A percentile compares a stretch with the other conserved stretches of the same genome.
These are phyloP conservation scores for Hypoxylon fuscum DNA, from an alignment of 495 filamentous ascomycete genomes.

Conservation along the genomic window DNA sequence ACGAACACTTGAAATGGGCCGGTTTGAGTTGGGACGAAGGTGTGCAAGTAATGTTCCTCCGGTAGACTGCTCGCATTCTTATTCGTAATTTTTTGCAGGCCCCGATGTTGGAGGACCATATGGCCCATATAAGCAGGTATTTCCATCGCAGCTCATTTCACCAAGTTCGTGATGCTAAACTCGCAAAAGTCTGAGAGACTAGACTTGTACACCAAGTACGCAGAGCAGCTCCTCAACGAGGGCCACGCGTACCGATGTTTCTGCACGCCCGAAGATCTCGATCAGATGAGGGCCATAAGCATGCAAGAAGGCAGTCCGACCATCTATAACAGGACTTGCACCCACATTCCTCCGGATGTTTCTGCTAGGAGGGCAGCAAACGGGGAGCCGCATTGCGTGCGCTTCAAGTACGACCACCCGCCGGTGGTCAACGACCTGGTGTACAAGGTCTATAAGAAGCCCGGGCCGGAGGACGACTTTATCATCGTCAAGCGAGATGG, in stretches of 20 bases:
- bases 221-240: constrained; percentile 70
- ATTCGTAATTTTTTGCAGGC: constrained; percentile 57
- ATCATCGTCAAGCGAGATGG: constrained; percentile 91
- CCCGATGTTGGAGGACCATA: constrained; percentile 80
- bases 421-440: constrained; percentile 77
- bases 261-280: constrained; percentile 77
- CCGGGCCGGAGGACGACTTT: constrained; percentile 59
- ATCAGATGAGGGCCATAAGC: constrained; percentile 67
- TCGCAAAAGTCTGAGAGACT: constrained; percentile 77
- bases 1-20: constrained; percentile 84
- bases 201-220: constrained; percentile 75
- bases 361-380: constrained; percentile 71
- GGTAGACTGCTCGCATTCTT: constrained; percentile 15
- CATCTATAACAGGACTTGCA: constrained; percentile 82
- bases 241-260: constrained; percentile 93
- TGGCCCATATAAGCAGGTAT: constrained; percentile 87
- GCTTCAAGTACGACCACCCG: constrained; percentile 70
- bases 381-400: constrained; percentile 79
- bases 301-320: constrained; percentile 67
- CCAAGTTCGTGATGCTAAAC: constrained; percentile 24
- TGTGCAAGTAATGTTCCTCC: constrained; percentile 35
- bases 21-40: constrained; percentile 96
- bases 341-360: constrained; percentile 68
- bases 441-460: constrained; percentile 68
- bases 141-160: constrained; percentile 2